A percentile compares a stretch with the other conserved stretches of the same genome.
Evolutionary conservation across 495 filamentous ascomycete genomes (phyloP).

Genomic region (Penicillium salamii): DNA sequence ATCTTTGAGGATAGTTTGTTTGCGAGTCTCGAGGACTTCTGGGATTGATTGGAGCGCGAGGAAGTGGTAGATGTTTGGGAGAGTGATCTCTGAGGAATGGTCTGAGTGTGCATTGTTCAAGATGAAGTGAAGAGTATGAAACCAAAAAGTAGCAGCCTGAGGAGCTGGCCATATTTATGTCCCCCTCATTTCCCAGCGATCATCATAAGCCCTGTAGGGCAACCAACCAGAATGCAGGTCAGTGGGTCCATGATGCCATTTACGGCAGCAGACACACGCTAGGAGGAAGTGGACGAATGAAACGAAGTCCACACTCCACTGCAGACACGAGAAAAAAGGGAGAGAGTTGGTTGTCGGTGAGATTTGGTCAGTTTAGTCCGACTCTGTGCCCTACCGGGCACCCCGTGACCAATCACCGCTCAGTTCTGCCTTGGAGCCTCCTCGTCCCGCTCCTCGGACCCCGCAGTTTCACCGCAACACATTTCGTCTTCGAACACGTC

Average conservation of each 20-base stretch:
- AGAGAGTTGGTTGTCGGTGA: no score
- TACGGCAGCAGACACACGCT: background rate
- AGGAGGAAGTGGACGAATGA: background rate
- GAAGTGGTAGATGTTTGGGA: conserved; percentile 25
- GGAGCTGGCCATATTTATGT: conserved; percentile 13
- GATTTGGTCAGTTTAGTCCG: no score
- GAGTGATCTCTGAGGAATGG: conserved; percentile 19
- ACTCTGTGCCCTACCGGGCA: no score
- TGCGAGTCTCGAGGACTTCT: conserved; percentile 8
- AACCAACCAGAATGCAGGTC: conserved; percentile 21
- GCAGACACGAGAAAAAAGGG: no score
- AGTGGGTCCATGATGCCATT: background rate
- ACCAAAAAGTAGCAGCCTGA: background rate
- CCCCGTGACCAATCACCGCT: no score
- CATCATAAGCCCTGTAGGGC: conserved; percentile 21
- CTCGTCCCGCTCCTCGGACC: no score
- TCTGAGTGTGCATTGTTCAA: conserved; percentile 22
- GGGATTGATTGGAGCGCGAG: conserved; percentile 16
- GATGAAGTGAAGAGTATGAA: background rate
- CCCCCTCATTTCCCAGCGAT: conserved; percentile 9
- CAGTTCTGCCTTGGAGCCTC: no score
- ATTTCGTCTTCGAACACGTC: no score
- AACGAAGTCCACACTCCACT: no score
- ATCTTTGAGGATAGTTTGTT: conserved; percentile 16
- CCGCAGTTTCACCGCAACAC: no score